Evolutionary conservation across 805 yeast genomes (phyloP).

Genomic region (Ogataea methylovora): DNA sequence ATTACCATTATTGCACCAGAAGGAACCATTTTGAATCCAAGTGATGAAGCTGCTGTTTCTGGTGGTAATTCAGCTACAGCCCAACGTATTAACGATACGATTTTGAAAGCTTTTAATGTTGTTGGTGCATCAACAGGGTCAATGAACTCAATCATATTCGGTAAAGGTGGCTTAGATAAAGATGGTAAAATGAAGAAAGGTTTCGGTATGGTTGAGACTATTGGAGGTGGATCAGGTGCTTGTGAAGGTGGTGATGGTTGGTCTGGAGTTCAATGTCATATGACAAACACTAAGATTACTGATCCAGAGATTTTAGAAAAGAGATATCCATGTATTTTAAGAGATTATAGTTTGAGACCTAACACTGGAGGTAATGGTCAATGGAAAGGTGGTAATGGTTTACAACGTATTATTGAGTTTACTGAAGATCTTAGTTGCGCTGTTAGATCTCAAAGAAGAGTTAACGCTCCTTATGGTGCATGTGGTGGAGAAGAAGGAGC

Average conservation of each 20-base stretch:
- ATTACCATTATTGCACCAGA: conserved; percentile 21
- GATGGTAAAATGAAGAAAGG: conserved; percentile 32
- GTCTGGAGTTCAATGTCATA: conserved; percentile 44
- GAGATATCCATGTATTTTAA: conserved; percentile 41
- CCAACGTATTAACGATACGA: conserved; percentile 78
- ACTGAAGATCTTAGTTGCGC: conserved; percentile 34
- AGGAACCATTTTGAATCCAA: conserved; percentile 26
- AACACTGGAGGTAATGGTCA: conserved; percentile 43
- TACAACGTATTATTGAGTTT: conserved; percentile 37
- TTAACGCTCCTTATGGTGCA: conserved; percentile 46
- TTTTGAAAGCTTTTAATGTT: conserved; percentile 71
- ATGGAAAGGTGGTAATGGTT: conserved; percentile 44
- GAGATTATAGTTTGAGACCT: conserved; percentile 33
- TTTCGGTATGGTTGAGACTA: conserved; percentile 43
- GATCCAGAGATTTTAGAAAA: conserved; percentile 47
- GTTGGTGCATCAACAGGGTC: conserved; percentile 90
- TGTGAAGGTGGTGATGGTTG: conserved; percentile 26
- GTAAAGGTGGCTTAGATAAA: conserved; percentile 41
- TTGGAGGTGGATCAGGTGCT: conserved; percentile 51
- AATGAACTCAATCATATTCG: conserved; percentile 82
- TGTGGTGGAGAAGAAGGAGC: conserved; percentile 44
- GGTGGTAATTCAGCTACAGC: conserved; percentile 64
- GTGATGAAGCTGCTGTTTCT: conserved; percentile 36
- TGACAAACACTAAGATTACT: conserved; percentile 48
- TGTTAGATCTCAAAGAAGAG: conserved; percentile 43